Percentiles rank a stretch among this genome's conserved stretches.
Evolutionary conservation across 306 rosid genomes (phyloP).

Genomic region (Astragalus glycyphyllos): DNA sequence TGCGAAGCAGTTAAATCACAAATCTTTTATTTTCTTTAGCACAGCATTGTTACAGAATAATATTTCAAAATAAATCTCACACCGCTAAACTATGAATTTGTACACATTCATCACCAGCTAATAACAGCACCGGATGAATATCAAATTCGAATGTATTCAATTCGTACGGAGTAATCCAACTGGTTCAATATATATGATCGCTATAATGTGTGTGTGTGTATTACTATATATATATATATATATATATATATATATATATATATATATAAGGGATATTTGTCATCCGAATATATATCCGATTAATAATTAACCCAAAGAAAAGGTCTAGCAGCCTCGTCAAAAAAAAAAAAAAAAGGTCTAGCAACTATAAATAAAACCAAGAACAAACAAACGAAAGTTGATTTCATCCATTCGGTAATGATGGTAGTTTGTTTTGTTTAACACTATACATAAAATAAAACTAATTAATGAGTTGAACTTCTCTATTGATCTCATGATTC

Average conservation of each 20-base stretch:
- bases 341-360: too few species aligned
- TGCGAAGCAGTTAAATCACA: slow-evolving; percentile 29
- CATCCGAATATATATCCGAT: background rate
- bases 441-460: background rate
- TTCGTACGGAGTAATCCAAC: background rate
- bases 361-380: background rate
- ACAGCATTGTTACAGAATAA: background rate
- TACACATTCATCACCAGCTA: slow-evolving; percentile 32
- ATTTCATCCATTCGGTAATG: slow-evolving; percentile 20
- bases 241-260: too few species aligned
- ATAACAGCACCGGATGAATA: slow-evolving; percentile 5
- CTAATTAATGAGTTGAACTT: too few species aligned
- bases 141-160: slow-evolving; percentile 23
- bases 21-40: background rate
- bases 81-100: background rate
- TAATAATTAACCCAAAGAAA: slow-evolving; percentile 16
- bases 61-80: slow-evolving; percentile 19
- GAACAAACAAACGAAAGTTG: background rate
- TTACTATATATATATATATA: too few species aligned
- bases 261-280: background rate
- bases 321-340: background rate
- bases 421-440: slow-evolving; percentile 1
- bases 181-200: background rate
- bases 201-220: too few species aligned
- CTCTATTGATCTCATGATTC: too few species aligned